Evolutionary conservation across 495 filamentous ascomycete genomes (phyloP).

Genomic region (Platismatia glauca): DNA sequence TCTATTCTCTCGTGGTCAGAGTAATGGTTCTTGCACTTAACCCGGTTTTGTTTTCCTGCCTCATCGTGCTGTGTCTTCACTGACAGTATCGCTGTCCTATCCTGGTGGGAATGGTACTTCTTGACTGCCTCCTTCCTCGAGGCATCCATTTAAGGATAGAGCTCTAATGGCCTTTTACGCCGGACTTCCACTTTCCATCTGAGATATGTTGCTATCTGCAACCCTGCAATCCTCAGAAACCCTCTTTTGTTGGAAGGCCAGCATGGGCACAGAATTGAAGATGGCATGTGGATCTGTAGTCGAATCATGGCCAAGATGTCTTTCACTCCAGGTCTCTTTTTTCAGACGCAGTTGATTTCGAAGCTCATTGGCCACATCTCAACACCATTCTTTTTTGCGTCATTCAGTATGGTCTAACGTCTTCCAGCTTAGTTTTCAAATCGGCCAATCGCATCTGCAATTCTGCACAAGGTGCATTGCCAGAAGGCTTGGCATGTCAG

Average conservation of each 20-base stretch:
- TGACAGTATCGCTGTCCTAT: background rate
- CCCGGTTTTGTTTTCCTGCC: background rate
- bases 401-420: background rate
- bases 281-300: no score
- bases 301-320: no score
- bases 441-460: background rate
- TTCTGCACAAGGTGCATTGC: background rate
- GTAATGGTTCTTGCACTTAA: background rate
- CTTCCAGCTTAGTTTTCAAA: background rate
- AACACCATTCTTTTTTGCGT: background rate
- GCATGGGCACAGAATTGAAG: no score
- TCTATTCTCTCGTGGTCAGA: background rate
- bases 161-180: background rate
- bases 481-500: background rate
- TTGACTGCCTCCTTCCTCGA: background rate
- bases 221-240: no score
- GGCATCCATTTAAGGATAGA: background rate
- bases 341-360: background rate
- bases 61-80: background rate
- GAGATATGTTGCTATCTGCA: background rate
- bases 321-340: no score
- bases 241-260: no score
- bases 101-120: background rate
- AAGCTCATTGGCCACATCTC: background rate
- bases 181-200: background rate